A percentile compares a stretch with the other conserved stretches of the same genome.
Evolutionary conservation across 768 basidiomycete genomes (phyloP).

Genomic region (Russula vinacea): DNA sequence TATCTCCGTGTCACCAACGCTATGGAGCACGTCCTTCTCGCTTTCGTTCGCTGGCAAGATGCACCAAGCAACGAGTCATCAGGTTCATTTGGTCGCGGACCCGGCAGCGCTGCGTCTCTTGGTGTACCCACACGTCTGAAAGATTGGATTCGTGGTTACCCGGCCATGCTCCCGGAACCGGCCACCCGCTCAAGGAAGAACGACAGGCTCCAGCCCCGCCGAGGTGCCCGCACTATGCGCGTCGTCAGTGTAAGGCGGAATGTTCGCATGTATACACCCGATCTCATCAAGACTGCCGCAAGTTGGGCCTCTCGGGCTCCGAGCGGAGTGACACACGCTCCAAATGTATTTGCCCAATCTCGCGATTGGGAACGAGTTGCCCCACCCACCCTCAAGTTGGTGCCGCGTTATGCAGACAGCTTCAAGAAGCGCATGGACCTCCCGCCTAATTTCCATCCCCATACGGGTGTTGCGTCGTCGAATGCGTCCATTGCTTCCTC

Average conservation of each 20-base stretch:
- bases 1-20: conserved; percentile 84
- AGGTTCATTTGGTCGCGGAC: conserved; percentile 38
- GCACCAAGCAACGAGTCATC: conserved; percentile 37
- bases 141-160: conserved; percentile 90
- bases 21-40: conserved; percentile 88
- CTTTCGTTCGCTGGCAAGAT: conserved; percentile 83
- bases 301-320: conserved; percentile 46
- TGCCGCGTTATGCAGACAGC: conserved; percentile 68
- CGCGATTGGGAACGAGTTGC: conserved; percentile 79
- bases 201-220: conserved; percentile 59
- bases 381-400: conserved; percentile 54
- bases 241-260: conserved; percentile 75
- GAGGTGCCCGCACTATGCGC: conserved; percentile 73
- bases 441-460: conserved; percentile 56
- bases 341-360: conserved; percentile 52
- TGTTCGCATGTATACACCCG: conserved; percentile 83
- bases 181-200: conserved; percentile 45
- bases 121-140: conserved; percentile 83
- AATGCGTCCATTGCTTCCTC: conserved; percentile 36
- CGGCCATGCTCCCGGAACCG: conserved; percentile 62
- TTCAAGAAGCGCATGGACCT: conserved; percentile 78
- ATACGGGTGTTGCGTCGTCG: conserved; percentile 35
- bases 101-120: conserved; percentile 51
- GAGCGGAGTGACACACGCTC: conserved; percentile 34
- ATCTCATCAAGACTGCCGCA: conserved; percentile 67